Evolutionary conservation across 768 basidiomycete species (phyloP).

Genomic region (Clavaria fumosa): DNA sequence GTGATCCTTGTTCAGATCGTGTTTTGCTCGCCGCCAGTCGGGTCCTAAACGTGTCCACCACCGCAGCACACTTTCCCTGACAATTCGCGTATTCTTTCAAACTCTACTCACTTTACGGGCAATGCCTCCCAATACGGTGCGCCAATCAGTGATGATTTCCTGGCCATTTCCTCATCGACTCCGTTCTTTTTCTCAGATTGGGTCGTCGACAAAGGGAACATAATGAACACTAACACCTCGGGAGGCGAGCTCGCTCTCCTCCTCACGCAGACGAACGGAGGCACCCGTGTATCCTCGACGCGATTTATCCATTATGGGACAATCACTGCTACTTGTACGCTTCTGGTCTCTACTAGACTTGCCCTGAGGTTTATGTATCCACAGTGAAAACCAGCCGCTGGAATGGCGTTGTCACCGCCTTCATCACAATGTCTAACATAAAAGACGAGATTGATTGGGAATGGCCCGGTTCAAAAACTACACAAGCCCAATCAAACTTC

Average conservation of each 20-base stretch:
- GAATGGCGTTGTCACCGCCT: constrained; percentile 71
- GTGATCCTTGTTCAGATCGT: constrained; percentile 40
- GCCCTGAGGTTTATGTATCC: neutral
- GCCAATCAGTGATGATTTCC: constrained; percentile 8
- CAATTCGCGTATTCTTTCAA: constrained; percentile 49
- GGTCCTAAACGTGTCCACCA: constrained; percentile 1
- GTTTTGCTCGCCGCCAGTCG: constrained; percentile 11
- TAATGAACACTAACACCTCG: constrained; percentile 45
- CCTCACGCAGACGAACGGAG: constrained; percentile 56
- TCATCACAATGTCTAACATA: constrained; percentile 72
- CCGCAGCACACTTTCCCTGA: constrained; percentile 46
- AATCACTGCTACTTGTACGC: constrained; percentile 45
- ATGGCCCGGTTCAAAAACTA: constrained; percentile 49
- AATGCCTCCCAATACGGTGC: constrained; percentile 56
- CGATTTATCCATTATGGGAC: constrained; percentile 72
- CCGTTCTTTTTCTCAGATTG: constrained; percentile 32
- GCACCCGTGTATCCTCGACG: constrained; percentile 66
- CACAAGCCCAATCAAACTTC: constrained; percentile 61
- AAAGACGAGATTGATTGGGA: constrained; percentile 87
- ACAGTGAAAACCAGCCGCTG: constrained; percentile 67
- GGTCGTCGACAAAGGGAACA: constrained; percentile 50
- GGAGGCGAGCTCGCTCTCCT: constrained; percentile 53
- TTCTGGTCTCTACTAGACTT: neutral
- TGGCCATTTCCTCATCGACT: neutral
- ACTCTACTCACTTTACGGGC: constrained; percentile 54